phyloP scores from a whole-genome alignment of 1,284 basidiomycete species.

The Ceratobasidium sp. region DNA sequence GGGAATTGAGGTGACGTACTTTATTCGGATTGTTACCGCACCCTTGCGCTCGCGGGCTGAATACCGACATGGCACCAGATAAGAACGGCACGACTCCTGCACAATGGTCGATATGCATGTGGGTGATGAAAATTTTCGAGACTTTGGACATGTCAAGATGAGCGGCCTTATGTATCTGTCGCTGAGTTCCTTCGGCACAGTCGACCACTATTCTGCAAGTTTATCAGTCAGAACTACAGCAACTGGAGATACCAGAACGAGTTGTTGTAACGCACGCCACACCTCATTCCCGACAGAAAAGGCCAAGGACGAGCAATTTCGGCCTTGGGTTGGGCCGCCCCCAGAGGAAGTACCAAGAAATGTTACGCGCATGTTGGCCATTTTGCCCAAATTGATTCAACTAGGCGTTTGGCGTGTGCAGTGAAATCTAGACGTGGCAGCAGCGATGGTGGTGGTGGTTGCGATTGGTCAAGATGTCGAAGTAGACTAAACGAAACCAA shows the following conservation, averaged over 20 bases:
- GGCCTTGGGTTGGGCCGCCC: slow-evolving; percentile 36
- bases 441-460: too few species aligned
- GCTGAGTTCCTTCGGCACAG: slow-evolving; percentile 43
- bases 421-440: too few species aligned
- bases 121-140: slow-evolving; percentile 40
- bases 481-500: too few species aligned
- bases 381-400: background rate
- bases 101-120: slow-evolving; percentile 71
- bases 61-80: slow-evolving; percentile 62
- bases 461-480: too few species aligned
- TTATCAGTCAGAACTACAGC: background rate
- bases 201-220: slow-evolving; percentile 20
- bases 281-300: slow-evolving; percentile 23
- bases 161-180: slow-evolving; percentile 26
- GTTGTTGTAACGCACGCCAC: slow-evolving; percentile 8
- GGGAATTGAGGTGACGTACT: slow-evolving; percentile 35
- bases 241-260: background rate
- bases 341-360: slow-evolving; percentile 43
- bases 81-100: slow-evolving; percentile 85
- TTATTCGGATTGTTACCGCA: slow-evolving; percentile 32
- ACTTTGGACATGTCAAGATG: slow-evolving; percentile 29
- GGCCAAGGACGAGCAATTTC: slow-evolving; percentile 36
- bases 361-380: slow-evolving; percentile 21
- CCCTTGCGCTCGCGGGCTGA: slow-evolving; percentile 31
- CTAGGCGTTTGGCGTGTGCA: too few species aligned